These are phyloP conservation scores for Podospora sp. DNA, from an alignment of 495 filamentous ascomycete species.

Conservation along the genomic window DNA sequence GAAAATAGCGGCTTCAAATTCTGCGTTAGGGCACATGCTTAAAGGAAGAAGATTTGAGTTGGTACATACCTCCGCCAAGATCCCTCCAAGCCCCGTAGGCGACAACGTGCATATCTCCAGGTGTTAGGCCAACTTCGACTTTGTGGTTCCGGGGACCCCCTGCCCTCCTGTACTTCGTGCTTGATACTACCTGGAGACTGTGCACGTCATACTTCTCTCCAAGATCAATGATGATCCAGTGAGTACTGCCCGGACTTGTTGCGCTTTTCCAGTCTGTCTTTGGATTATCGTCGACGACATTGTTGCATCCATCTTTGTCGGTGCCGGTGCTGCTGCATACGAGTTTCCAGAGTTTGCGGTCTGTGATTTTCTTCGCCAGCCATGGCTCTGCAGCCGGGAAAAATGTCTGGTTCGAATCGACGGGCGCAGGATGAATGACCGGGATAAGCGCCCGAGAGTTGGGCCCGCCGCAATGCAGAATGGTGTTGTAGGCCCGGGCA, in stretches of 20 bases:
- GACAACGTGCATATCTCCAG: slow-evolving; percentile 1
- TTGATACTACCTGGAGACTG: not conserved
- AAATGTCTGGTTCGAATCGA: not conserved
- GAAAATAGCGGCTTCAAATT: slow-evolving; percentile 4
- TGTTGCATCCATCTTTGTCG: not conserved
- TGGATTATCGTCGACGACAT: not conserved
- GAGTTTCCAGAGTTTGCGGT: slow-evolving; percentile 8
- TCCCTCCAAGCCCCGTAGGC: slow-evolving; percentile 8
- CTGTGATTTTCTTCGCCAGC: not conserved
- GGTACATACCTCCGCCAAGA: no score
- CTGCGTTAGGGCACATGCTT: no score
- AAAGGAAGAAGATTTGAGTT: no score
- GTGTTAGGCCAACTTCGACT: slow-evolving; percentile 2
- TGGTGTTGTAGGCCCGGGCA: no score
- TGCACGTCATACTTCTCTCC: slow-evolving; percentile 4
- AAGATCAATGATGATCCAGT: slow-evolving; percentile 12
- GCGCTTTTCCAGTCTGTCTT: slow-evolving; percentile 2
- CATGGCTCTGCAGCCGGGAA: not conserved
- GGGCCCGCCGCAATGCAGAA: no score
- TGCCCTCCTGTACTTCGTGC: not conserved
- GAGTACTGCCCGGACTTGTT: not conserved
- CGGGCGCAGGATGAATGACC: not conserved
- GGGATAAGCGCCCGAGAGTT: no score
- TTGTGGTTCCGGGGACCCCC: slow-evolving; percentile 3
- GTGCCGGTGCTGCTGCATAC: slow-evolving; percentile 11